Evolutionary conservation across 2,329 filamentous ascomycete genomes (phyloP).

Genomic region (Penicillium hordei): DNA sequence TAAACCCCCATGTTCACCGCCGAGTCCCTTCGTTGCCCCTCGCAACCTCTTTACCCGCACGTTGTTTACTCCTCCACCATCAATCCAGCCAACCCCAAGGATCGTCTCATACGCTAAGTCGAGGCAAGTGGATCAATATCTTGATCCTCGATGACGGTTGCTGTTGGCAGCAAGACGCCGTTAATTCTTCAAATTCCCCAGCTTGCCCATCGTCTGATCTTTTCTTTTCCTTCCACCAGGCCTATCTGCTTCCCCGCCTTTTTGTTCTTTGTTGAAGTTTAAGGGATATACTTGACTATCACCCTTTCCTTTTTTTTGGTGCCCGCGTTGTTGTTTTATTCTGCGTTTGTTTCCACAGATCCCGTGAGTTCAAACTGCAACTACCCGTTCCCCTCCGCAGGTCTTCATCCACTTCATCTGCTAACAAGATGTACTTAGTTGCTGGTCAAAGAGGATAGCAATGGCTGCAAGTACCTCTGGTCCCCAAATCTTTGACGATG

Average conservation of each 20-base stretch:
- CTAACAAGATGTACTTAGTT: conserved; percentile 29
- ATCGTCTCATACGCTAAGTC: conserved; percentile 22
- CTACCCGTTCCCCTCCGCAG: conserved; percentile 14
- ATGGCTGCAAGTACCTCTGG: conserved; percentile 36
- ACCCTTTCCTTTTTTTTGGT: conserved; percentile 5
- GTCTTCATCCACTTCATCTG: not conserved
- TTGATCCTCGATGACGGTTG: conserved; percentile 27
- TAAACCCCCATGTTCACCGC: too few relatives aligned
- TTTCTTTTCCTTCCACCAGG: conserved; percentile 15
- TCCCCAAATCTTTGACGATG: conserved; percentile 41
- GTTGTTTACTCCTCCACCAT: conserved; percentile 35
- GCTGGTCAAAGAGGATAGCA: conserved; percentile 32
- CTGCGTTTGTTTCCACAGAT: conserved; percentile 20
- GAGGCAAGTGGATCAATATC: conserved; percentile 21
- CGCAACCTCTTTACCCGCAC: conserved; percentile 32
- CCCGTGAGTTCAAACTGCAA: conserved; percentile 22
- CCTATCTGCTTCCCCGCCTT: conserved; percentile 4
- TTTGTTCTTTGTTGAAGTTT: conserved; percentile 7
- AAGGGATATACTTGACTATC: conserved; percentile 1
- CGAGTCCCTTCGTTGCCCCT: conserved; percentile 33
- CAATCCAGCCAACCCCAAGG: conserved; percentile 29
- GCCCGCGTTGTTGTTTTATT: conserved; percentile 14
- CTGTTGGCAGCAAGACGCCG: conserved; percentile 21
- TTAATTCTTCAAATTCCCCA: conserved; percentile 32
- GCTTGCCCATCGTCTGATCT: conserved; percentile 15